Evolutionary conservation across 2,329 filamentous ascomycete genomes (phyloP).

Genomic region (Aureobasidium lini): DNA sequence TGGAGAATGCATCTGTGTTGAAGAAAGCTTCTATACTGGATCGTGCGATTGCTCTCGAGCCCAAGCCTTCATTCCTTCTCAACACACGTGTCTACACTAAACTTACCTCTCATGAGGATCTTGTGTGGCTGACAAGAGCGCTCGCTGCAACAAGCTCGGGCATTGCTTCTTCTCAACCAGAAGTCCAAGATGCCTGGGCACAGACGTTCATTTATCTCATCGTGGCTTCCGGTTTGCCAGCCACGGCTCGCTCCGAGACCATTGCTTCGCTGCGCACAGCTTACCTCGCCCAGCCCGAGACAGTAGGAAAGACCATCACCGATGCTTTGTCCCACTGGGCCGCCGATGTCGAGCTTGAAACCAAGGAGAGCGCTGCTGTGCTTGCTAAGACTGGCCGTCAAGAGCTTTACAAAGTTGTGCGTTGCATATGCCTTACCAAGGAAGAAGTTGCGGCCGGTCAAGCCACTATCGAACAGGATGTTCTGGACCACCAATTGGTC

Average conservation of each 20-base stretch:
- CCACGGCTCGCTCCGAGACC: conserved; percentile 57
- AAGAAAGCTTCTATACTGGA: conserved; percentile 58
- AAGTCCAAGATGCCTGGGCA: conserved; percentile 65
- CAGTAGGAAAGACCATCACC: conserved; percentile 57
- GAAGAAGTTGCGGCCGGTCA: conserved; percentile 43
- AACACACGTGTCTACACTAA: conserved; percentile 82
- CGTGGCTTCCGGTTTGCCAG: conserved; percentile 53
- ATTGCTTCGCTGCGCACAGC: conserved; percentile 54
- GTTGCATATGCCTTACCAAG: conserved; percentile 54
- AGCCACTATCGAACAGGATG: conserved; percentile 37
- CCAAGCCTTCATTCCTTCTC: conserved; percentile 81
- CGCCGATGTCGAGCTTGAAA: conserved; percentile 55
- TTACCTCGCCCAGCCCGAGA: conserved; percentile 53
- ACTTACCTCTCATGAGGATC: conserved; percentile 63
- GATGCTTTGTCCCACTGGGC: conserved; percentile 76
- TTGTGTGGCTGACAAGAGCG: conserved; percentile 67
- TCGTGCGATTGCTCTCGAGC: conserved; percentile 60
- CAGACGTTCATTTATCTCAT: conserved; percentile 77
- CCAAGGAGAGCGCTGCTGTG: conserved; percentile 68
- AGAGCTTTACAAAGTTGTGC: conserved; percentile 55
- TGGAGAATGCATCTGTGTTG: conserved; percentile 49
- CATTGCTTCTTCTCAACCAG: conserved; percentile 20
- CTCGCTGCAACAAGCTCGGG: conserved; percentile 40
- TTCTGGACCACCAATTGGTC: conserved; percentile 64
- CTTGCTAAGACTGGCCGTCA: conserved; percentile 57